phyloP scores from a whole-genome alignment of 2,329 filamentous ascomycete genomes.

The Sphaerostilbella broomeana region DNA sequence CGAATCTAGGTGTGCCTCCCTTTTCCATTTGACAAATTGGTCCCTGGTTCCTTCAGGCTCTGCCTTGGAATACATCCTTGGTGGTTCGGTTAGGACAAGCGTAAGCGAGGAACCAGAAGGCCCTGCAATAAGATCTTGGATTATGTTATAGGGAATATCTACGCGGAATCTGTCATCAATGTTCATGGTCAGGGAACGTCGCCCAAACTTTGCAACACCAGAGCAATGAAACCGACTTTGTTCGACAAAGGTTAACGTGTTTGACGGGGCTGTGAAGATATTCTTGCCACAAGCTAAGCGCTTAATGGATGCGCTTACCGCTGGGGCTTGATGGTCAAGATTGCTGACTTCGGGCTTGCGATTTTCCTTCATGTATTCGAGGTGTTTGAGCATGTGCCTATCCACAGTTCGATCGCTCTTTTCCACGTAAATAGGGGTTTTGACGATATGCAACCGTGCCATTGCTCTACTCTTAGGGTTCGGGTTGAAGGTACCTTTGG shows the following conservation, averaged over 20 bases:
- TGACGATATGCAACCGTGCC: conserved; percentile 27
- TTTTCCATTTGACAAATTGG: conserved; percentile 18
- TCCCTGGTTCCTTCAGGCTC: too few relatives aligned
- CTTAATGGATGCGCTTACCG: conserved; percentile 9
- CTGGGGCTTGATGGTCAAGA: conserved; percentile 17
- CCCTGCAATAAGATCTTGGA: conserved; percentile 39
- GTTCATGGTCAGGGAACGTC: conserved; percentile 34
- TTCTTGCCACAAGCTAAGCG: conserved; percentile 42
- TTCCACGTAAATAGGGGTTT: conserved; percentile 22
- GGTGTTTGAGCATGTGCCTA: conserved; percentile 20
- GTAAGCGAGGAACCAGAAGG: conserved; percentile 34
- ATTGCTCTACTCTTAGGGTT: conserved; percentile 14
- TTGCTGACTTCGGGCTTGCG: conserved; percentile 13
- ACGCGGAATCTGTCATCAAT: conserved; percentile 27
- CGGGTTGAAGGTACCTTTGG: neutral
- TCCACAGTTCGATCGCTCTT: conserved; percentile 30
- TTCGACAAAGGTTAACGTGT: conserved; percentile 36
- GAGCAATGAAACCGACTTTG: conserved; percentile 25
- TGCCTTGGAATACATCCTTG: conserved; percentile 37
- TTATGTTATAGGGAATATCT: conserved; percentile 43
- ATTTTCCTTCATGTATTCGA: conserved; percentile 23
- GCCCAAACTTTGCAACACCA: conserved; percentile 36
- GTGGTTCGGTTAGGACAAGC: conserved; percentile 46
- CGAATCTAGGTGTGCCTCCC: conserved; percentile 23
- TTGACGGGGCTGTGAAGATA: conserved; percentile 27